Percentiles rank a stretch among this genome's conserved stretches.
phyloP scores from a whole-genome alignment of 306 rosid species.

The Vigna radiata region DNA sequence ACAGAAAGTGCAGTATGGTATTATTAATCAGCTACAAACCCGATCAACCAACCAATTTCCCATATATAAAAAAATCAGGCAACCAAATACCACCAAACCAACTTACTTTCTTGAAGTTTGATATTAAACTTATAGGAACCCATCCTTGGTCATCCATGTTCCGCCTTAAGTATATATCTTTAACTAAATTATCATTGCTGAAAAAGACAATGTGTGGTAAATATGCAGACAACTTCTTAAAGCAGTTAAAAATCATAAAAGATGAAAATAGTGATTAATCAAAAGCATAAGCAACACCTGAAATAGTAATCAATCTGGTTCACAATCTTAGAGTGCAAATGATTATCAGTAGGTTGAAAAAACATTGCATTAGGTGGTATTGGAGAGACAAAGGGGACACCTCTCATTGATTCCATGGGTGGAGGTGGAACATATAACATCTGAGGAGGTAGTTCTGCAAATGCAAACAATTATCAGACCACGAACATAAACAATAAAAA shows the following conservation, averaged over 20 bases:
- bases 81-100: slow-evolving; percentile 39
- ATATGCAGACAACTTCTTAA: slow-evolving; percentile 30
- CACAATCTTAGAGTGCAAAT: slow-evolving; percentile 66
- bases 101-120: slow-evolving; percentile 87
- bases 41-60: background rate
- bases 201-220: slow-evolving; percentile 51
- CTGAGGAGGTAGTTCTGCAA: slow-evolving; percentile 64
- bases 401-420: slow-evolving; percentile 60
- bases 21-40: slow-evolving; percentile 13
- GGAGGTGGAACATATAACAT: slow-evolving; percentile 62
- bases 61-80: background rate
- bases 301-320: slow-evolving; percentile 90
- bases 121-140: slow-evolving; percentile 78
- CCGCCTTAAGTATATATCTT: slow-evolving; percentile 73
- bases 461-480: slow-evolving; percentile 40
- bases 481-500: slow-evolving; percentile 11
- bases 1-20: background rate
- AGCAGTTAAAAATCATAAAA: slow-evolving; percentile 24
- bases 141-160: slow-evolving; percentile 93
- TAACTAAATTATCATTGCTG: slow-evolving; percentile 78
- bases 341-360: slow-evolving; percentile 57
- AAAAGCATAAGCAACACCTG: slow-evolving; percentile 60
- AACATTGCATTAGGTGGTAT: slow-evolving; percentile 55
- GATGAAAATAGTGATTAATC: slow-evolving; percentile 2
- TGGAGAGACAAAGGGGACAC: slow-evolving; percentile 59